Conservation (phyloP, 192 early-diverging fungal species). For the Podila epicladia region DNA sequence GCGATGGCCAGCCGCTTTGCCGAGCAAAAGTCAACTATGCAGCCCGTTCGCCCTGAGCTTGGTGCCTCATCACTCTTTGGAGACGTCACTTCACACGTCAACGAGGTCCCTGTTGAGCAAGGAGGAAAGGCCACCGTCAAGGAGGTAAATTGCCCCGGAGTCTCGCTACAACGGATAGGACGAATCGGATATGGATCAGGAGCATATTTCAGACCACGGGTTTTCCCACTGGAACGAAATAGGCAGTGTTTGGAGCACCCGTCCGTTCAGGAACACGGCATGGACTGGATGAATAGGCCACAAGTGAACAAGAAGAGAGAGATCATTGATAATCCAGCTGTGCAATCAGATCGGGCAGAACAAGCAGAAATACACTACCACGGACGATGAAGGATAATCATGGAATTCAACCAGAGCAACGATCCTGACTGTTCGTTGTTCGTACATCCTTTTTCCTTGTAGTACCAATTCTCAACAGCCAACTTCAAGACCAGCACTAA, state of each 20-base stretch:
- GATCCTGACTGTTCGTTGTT: neutral
- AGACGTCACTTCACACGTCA: slow-evolving; percentile 36
- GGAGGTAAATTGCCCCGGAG: slow-evolving; percentile 23
- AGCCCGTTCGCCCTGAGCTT: slow-evolving; percentile 28
- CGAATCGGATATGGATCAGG: neutral
- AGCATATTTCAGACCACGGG: neutral
- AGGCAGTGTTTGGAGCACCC: no score
- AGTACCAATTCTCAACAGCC: slow-evolving; percentile 67
- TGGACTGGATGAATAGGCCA: no score
- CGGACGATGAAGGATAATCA: no score
- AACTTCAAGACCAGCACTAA: slow-evolving; percentile 78
- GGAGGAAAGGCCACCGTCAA: slow-evolving; percentile 43
- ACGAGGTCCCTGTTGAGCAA: slow-evolving; percentile 36
- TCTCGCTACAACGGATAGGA: neutral
- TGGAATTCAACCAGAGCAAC: neutral
- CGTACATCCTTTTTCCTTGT: neutral
- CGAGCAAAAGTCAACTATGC: slow-evolving; percentile 37
- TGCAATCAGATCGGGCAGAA: no score
- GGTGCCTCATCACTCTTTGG: slow-evolving; percentile 47
- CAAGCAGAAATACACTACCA: no score
- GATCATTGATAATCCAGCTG: no score
- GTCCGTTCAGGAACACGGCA: no score
- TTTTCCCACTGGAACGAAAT: neutral
- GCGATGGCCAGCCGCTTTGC: slow-evolving; percentile 30
- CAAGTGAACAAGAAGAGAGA: no score